Evolutionary conservation across 2,329 filamentous ascomycete species (phyloP), one percentile per base, ranked within the genome.

Genomic region (Aspergillus tubingensis): DNA sequence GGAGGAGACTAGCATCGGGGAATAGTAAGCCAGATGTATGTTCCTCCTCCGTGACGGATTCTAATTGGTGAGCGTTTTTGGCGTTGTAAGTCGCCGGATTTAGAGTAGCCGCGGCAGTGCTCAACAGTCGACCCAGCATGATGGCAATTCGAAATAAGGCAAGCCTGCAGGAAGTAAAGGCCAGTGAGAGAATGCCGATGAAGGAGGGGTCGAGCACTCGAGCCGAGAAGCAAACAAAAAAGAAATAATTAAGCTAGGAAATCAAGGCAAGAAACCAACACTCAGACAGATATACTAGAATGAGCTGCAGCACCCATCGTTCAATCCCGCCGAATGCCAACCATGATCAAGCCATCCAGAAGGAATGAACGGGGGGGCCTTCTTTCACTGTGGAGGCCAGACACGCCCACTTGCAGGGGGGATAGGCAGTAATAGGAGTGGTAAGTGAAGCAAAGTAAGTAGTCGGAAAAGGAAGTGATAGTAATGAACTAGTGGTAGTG

Each of bases 1-100:
- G 75, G 57, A 78, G 77, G 13, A 77, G 70, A 60, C 72, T 79
- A 43, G 75, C 73, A 68, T 80, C 79, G 36, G 80, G 80, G 62
- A 80, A 82, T 56, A 82, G 70, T 49, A 82, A 73, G 41, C 77
- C 77, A 49, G 79, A 79, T 5, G 79, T 82, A 64, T 82, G 79
- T 62, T 80, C 78, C 65, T 82, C 80, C 62, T 82, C 80, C 1
- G 79, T 81, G 23, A 80, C 77, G 23, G 80, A 82, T 65, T 82
- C 80, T 19, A 80, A 74, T 30, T 76, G 74, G 23, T 72, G 69
- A 15, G 72, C 63, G 60, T 72, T 76, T 58, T 77, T 74, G 47
- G 72, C 68, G 43, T 72, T 71, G 60, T 79, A 77, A 6, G 71
- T 64, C n/a, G 76, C 68, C 17, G 77, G 74, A 65, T 76, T 80